Conservation (phyloP, 257 asterid genomes). For the Solanum piurae region DNA sequence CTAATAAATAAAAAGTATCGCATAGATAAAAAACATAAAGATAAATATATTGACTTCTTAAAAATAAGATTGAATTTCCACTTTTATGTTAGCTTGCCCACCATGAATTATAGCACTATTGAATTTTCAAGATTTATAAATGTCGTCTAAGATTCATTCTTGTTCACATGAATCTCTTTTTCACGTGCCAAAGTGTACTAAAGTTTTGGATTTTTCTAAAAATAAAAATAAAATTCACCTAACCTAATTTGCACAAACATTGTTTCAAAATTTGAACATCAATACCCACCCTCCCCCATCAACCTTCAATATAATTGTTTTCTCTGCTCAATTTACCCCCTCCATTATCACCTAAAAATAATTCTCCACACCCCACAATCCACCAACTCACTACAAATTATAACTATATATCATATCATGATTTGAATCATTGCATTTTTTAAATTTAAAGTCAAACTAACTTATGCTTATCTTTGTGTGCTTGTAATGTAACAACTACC, state of each 20-base stretch:
- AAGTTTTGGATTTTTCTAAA: slow-evolving; percentile 16
- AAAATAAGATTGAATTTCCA: neutral
- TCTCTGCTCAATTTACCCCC: neutral
- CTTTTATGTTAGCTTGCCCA: neutral
- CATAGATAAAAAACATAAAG: neutral
- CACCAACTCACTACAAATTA: neutral
- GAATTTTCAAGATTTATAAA: neutral
- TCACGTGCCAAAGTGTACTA: slow-evolving; percentile 29
- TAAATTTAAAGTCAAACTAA: slow-evolving; percentile 14
- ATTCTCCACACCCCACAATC: slow-evolving; percentile 1
- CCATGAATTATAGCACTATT: neutral
- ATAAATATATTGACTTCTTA: neutral
- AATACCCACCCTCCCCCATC: slow-evolving; percentile 2
- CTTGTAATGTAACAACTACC: neutral
- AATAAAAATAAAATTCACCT: slow-evolving; percentile 11
- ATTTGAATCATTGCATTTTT: slow-evolving; percentile 29
- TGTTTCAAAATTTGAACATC: slow-evolving; percentile 63
- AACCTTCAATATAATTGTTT: neutral
- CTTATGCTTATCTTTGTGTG: neutral
- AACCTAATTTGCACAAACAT: slow-evolving; percentile 13
- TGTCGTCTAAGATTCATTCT: neutral
- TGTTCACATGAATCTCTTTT: neutral
- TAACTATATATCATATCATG: neutral
- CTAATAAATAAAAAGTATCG: neutral
- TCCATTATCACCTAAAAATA: neutral